A percentile compares a stretch with the other conserved stretches of the same genome.
These are phyloP conservation scores for Trebouxia sp. DNA, from an alignment of 139 green algal genomes.

Conservation along the genomic window DNA sequence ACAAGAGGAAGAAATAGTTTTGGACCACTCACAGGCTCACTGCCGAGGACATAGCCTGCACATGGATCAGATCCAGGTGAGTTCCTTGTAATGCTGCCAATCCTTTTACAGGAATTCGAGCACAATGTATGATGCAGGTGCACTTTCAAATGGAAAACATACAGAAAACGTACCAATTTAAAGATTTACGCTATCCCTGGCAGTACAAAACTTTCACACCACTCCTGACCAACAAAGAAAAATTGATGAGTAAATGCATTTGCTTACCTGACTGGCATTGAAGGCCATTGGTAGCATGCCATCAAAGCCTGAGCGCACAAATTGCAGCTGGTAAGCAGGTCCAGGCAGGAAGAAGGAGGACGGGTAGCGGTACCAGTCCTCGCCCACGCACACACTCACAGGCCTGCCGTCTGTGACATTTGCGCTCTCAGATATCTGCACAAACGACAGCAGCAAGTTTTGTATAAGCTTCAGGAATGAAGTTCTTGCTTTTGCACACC, in stretches of 20 bases:
- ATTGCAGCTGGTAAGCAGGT: slow-evolving; percentile 60
- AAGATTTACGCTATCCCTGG: background rate
- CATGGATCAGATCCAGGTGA: background rate
- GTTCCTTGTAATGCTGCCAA: too few relatives aligned
- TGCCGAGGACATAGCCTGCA: background rate
- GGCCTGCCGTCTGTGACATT: background rate
- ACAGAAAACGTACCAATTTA: background rate
- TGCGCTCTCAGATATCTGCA: slow-evolving; percentile 2
- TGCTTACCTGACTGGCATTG: slow-evolving; percentile 23
- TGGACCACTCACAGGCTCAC: too few relatives aligned
- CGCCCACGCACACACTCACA: slow-evolving; percentile 67
- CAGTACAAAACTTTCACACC: background rate
- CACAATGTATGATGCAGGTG: too few relatives aligned
- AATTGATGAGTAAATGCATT: background rate
- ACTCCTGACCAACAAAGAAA: background rate
- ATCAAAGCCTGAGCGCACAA: slow-evolving; percentile 74
- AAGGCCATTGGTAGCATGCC: slow-evolving; percentile 58
- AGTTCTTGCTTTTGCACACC: slow-evolving; percentile 79
- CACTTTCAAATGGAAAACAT: too few relatives aligned
- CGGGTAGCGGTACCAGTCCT: slow-evolving; percentile 85
- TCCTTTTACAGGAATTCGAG: too few relatives aligned
- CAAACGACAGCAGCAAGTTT: background rate
- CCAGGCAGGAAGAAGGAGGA: slow-evolving; percentile 82
- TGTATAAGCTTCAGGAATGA: too few relatives aligned
- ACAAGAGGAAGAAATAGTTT: too few relatives aligned